A percentile compares a stretch with the other conserved stretches of the same genome.
phyloP scores from a whole-genome alignment of 768 basidiomycete species.

The Phylloporus arenicola region DNA sequence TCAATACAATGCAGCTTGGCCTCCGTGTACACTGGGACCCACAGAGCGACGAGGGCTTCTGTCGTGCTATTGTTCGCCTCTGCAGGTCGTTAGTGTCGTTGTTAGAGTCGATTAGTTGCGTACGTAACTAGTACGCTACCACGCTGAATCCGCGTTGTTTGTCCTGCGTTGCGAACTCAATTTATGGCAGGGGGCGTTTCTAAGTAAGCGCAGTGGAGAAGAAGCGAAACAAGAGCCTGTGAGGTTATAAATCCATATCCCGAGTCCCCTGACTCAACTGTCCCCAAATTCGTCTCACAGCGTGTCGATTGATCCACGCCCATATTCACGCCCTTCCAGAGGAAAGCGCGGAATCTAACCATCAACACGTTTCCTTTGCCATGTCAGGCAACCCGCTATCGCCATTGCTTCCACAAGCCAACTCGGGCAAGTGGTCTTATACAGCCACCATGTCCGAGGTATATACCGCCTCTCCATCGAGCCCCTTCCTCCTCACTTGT shows the following conservation, averaged over 20 bases:
- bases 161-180: neutral
- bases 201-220: neutral
- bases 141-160: slow-evolving; percentile 18
- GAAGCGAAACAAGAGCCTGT: neutral
- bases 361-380: slow-evolving; percentile 33
- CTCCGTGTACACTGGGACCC: slow-evolving; percentile 1
- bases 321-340: slow-evolving; percentile 24
- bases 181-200: neutral
- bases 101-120: slow-evolving; percentile 4
- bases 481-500: slow-evolving; percentile 9
- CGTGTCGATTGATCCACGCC: slow-evolving; percentile 27
- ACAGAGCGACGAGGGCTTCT: slow-evolving; percentile 12
- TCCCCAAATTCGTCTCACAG: slow-evolving; percentile 17
- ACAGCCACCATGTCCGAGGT: slow-evolving; percentile 31
- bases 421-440: slow-evolving; percentile 28
- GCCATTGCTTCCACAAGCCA: slow-evolving; percentile 25
- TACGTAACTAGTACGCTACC: slow-evolving; percentile 28
- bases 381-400: slow-evolving; percentile 29
- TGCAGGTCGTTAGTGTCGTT: neutral
- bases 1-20: slow-evolving; percentile 5
- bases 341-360: slow-evolving; percentile 12
- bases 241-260: neutral
- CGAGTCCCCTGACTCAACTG: slow-evolving; percentile 16
- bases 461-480: slow-evolving; percentile 23
- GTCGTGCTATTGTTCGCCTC: slow-evolving; percentile 10